phyloP scores from a whole-genome alignment of 371 early-diverging fungal species.

The Funneliformis caledonium region DNA sequence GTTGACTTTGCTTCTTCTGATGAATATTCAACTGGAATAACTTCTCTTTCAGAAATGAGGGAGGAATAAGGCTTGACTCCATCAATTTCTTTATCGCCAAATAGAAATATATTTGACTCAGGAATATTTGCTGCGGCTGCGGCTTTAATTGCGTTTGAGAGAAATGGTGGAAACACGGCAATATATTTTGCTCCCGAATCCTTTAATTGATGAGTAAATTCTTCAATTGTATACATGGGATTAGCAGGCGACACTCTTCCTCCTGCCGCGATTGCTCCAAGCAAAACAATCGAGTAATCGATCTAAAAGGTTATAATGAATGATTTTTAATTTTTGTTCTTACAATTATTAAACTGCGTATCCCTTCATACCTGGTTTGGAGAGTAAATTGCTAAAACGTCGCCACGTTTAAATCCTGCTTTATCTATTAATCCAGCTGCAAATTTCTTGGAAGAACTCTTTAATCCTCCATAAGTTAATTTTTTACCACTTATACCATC shows the following conservation, averaged over 20 bases:
- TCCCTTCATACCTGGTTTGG: conserved; percentile 65
- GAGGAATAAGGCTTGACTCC: conserved; percentile 40
- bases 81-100: conserved; percentile 54
- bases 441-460: conserved; percentile 48
- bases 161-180: conserved; percentile 52
- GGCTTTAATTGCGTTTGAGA: conserved; percentile 60
- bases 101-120: conserved; percentile 56
- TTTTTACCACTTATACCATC: conserved; percentile 59
- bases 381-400: conserved; percentile 70
- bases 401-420: conserved; percentile 59
- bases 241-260: conserved; percentile 75
- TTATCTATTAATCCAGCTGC: conserved; percentile 72
- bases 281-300: background rate
- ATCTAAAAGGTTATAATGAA: background rate
- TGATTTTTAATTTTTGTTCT: background rate
- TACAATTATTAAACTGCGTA: background rate
- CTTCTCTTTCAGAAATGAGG: conserved; percentile 41
- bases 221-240: conserved; percentile 75
- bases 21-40: conserved; percentile 40
- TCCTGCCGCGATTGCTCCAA: conserved; percentile 42
- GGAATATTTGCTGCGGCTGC: conserved; percentile 62
- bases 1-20: conserved; percentile 45
- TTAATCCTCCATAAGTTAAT: conserved; percentile 67
- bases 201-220: conserved; percentile 74
- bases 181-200: conserved; percentile 69